Evolutionary conservation across 257 asterid genomes (phyloP), one percentile per base, ranked within the genome.

Genomic region (Nicotiana benthamiana): DNA sequence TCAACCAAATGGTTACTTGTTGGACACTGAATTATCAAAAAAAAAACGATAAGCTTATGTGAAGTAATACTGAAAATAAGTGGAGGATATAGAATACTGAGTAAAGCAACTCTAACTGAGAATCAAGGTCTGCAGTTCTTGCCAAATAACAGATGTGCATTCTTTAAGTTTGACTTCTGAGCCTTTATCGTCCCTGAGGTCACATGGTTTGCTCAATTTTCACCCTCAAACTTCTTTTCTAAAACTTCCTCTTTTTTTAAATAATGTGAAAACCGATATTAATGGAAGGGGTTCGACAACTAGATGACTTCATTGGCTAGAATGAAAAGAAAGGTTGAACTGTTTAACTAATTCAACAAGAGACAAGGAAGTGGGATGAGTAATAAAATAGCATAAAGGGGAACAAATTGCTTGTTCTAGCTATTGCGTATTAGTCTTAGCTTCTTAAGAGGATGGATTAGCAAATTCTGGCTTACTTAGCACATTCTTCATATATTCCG

Each of bases 401-500:
- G 59, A 22, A 34, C 43, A 11, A 70, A 70, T 20, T 22, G 46
- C 34, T 43, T 6, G 36, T 70, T 43, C 6, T 43, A 70, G 20
- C 2, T 12, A 43, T 22, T 70, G 56, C 57, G 40, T 24, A 17
- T 43, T 0, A 56, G 3, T 46, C 16, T 40, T 0, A 72, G 78
- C 60, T 22, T 72, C 26, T 46, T 72, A 24, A 46, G 40, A 72
- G 32, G 36, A 46, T 22, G 13, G 24, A 24, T 6, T 72, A 72
- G 59, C 24, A 46, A 22, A 24, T 7, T 16, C 2, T 74, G 60
- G 74, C 94, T 93, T 88, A 93, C 99, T 91, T 95, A 75, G 98
- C 96, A 90, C 99, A 95, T 88, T 95, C 99, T 76, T 95, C 99
- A 66, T 95, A 95, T 80, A 95, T 91, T 80, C 98, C 99, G 75